Percentiles rank a stretch among this genome's conserved stretches.
Conservation (phyloP, 345 rosid genomes). For the Eucalyptus polyanthemos region DNA sequence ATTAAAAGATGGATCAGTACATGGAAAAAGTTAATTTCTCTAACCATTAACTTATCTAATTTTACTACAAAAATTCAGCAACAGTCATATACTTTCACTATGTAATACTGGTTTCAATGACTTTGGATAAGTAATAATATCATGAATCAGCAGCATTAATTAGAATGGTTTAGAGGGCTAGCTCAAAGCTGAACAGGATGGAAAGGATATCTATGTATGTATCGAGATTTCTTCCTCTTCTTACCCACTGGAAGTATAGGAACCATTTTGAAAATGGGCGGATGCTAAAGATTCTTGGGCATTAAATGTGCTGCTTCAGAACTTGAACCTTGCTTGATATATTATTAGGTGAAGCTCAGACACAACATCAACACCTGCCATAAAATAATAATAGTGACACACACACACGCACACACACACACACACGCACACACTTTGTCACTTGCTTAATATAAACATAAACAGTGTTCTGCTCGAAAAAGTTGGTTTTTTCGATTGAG, state of each 20-base stretch:
- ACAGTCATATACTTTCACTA: not conserved
- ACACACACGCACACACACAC: not conserved
- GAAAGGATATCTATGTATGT: not conserved
- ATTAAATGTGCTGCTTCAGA: not conserved
- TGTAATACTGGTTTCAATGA: not conserved
- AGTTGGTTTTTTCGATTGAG: not conserved
- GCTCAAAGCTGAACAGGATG: not conserved
- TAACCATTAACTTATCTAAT: not conserved
- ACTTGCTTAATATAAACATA: not conserved
- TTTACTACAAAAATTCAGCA: not conserved
- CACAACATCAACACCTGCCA: not conserved
- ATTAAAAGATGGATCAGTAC: not conserved
- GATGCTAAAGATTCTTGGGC: not conserved
- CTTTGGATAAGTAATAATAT: not conserved
- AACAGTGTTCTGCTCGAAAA: not conserved
- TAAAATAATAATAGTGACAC: not conserved
- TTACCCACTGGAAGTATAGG: not conserved
- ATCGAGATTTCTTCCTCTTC: not conserved
- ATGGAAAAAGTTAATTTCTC: not conserved
- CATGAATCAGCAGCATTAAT: not conserved
- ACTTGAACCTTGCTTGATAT: not conserved
- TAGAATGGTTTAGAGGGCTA: not conserved
- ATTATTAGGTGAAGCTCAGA: not conserved
- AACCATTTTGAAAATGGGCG: not conserved
- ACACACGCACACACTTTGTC: not conserved